Evolutionary conservation across 2,329 filamentous ascomycete species (phyloP).

Genomic region (Hymenoscyphus occultus): DNA sequence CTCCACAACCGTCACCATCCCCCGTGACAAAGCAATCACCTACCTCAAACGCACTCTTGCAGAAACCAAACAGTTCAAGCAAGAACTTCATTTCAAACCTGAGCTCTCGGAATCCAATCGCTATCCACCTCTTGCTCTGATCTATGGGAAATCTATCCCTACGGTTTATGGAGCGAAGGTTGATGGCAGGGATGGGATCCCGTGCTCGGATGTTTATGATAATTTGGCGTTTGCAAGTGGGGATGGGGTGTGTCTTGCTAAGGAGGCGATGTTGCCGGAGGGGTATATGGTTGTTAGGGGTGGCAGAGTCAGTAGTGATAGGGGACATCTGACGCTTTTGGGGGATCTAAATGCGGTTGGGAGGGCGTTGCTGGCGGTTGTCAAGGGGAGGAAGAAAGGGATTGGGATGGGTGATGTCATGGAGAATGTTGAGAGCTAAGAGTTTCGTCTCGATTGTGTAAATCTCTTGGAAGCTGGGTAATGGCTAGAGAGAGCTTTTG

Average conservation of each 20-base stretch:
- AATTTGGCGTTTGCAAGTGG: slow-evolving; percentile 82
- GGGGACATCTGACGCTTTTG: slow-evolving; percentile 83
- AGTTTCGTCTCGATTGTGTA: neutral
- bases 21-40: slow-evolving; percentile 41
- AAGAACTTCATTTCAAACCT: slow-evolving; percentile 63
- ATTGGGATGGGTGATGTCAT: slow-evolving; percentile 59
- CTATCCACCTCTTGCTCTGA: slow-evolving; percentile 78
- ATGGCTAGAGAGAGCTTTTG: neutral
- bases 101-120: slow-evolving; percentile 60
- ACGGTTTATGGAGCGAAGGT: slow-evolving; percentile 83
- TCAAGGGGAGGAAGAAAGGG: slow-evolving; percentile 65
- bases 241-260: slow-evolving; percentile 84
- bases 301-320: slow-evolving; percentile 74
- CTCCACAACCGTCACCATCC: slow-evolving; percentile 35
- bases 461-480: neutral
- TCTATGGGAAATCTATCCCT: slow-evolving; percentile 84
- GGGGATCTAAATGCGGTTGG: slow-evolving; percentile 83
- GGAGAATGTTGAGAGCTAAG: neutral
- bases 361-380: slow-evolving; percentile 65
- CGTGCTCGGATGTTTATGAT: slow-evolving; percentile 75
- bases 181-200: slow-evolving; percentile 67
- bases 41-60: slow-evolving; percentile 76
- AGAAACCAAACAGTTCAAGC: slow-evolving; percentile 71
- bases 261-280: slow-evolving; percentile 77
- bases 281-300: slow-evolving; percentile 73